phyloP scores from a whole-genome alignment of 2,329 filamentous ascomycete genomes.

The Aspergillus pseudonomiae region DNA sequence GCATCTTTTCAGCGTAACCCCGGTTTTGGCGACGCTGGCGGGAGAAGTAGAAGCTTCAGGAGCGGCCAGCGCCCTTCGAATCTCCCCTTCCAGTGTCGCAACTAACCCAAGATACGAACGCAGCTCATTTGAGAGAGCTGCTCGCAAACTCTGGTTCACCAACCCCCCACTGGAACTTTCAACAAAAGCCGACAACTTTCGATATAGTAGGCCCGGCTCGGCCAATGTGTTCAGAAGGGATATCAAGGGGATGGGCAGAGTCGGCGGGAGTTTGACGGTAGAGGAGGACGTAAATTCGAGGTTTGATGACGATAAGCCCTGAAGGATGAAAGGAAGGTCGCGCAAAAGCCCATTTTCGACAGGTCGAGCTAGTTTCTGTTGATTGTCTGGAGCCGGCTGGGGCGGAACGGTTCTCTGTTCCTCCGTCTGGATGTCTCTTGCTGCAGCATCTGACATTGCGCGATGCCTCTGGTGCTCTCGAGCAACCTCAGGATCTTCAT shows the following conservation, averaged over 20 bases:
- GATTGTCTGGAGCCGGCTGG: constrained; percentile 21
- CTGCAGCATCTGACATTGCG: constrained; percentile 23
- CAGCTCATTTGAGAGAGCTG: constrained; percentile 81
- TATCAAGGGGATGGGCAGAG: constrained; percentile 79
- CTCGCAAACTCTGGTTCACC: constrained; percentile 87
- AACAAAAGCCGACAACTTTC: constrained; percentile 76
- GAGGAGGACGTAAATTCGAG: constrained; percentile 72
- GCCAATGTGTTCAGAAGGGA: constrained; percentile 86
- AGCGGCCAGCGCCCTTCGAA: constrained; percentile 75
- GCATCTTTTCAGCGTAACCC: constrained; percentile 91
- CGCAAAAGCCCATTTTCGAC: constrained; percentile 69
- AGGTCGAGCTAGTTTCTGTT: constrained; percentile 59
- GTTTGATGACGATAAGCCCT: constrained; percentile 86
- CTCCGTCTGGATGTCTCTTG: constrained; percentile 20
- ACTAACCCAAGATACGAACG: constrained; percentile 88
- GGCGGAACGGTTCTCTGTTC: constrained; percentile 20
- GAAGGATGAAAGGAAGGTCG: constrained; percentile 89
- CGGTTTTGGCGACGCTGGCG: constrained; percentile 76
- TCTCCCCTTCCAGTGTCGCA: constrained; percentile 89
- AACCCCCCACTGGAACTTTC: constrained; percentile 79
- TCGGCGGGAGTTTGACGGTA: constrained; percentile 73
- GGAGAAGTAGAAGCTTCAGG: constrained; percentile 63
- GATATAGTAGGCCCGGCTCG: constrained; percentile 91
- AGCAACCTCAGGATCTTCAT: constrained; percentile 23
- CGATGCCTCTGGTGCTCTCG: constrained; percentile 15